A percentile compares a stretch with the other conserved stretches of the same genome.
Conservation (phyloP, 2,329 filamentous ascomycete genomes). For the Hypomyces perniciosus region DNA sequence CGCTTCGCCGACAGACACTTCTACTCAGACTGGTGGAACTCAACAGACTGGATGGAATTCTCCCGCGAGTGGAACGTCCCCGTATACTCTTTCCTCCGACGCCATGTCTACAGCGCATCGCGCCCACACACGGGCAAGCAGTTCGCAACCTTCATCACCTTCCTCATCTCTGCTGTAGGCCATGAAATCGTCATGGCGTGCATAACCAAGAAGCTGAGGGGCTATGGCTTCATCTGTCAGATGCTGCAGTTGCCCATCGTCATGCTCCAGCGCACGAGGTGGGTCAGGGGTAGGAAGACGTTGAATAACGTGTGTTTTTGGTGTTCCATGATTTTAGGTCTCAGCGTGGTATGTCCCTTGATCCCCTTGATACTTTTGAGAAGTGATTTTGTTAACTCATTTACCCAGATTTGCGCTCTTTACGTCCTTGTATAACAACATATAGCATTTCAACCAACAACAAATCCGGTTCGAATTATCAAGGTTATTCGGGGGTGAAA, state of each 20-base stretch:
- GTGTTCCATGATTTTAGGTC: constrained; percentile 82
- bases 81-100: constrained; percentile 88
- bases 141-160: constrained; percentile 81
- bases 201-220: constrained; percentile 92
- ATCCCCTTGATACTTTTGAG: background rate
- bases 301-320: constrained; percentile 89
- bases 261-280: constrained; percentile 76
- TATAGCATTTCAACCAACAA: background rate
- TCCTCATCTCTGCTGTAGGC: constrained; percentile 79
- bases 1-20: constrained; percentile 91
- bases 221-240: constrained; percentile 90
- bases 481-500: too few relatives aligned
- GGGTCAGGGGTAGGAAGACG: constrained; percentile 66
- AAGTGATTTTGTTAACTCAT: background rate
- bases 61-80: constrained; percentile 96
- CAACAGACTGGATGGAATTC: constrained; percentile 90
- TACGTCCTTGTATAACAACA: constrained; percentile 42
- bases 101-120: constrained; percentile 87
- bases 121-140: constrained; percentile 68
- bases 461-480: too few relatives aligned
- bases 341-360: constrained; percentile 61
- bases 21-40: constrained; percentile 75
- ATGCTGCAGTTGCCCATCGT: constrained; percentile 97
- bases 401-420: constrained; percentile 44
- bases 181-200: constrained; percentile 97